Base-by-base conservation (phyloP, 805 yeast species). In the Sungouiozyma ichnusensis region DNA sequence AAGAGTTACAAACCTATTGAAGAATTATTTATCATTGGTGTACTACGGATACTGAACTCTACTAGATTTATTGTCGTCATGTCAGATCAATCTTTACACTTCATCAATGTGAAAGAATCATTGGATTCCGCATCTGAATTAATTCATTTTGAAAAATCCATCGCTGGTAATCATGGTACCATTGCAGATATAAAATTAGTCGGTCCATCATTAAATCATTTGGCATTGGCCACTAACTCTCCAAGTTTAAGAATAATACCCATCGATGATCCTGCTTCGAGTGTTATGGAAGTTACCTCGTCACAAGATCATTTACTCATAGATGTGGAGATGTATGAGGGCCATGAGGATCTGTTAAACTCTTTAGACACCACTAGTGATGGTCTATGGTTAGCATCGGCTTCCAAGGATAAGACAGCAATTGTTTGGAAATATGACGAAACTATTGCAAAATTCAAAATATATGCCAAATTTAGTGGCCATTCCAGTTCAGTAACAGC, bases 141-240 rank as follows among this genome's bases (percentile, higher is more conserved):
- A 20, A 57, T 82, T n/a, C 69, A 72, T 16, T 57, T 73, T 2
- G 52, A 61, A 6, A 68, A 78, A 42, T 71, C 76, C 35, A 69
- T 87, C 51, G 92, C 96, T 1, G 97, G 97, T 51, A 87, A 87
- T 61, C 95, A 90, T 63, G 97, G 97, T 44, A 90, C 92, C 19
- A 79, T 92, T 53, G 95, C 96, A 2, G 97, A 90, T 58, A 72
- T 87, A 66, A 75, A 77, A 50, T 81, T 78, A 54, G 81, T 79
- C 27, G 92, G 92, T 0, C 85, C 85, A 6, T 46, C 60, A 13
- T 57, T 66, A 24, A 58, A 70, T 37, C 64, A 70, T 32, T 60
- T 90, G 36, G 97, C 94, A 3, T 61, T 92, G 49, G 97, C 97
- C 2, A 90, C 97, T 3, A 92, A 92, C 62, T 85, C 97, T 1